These are phyloP conservation scores for Pseudogymnoascus sp. DNA, from an alignment of 2,329 filamentous ascomycete species.

Conservation along the genomic window DNA sequence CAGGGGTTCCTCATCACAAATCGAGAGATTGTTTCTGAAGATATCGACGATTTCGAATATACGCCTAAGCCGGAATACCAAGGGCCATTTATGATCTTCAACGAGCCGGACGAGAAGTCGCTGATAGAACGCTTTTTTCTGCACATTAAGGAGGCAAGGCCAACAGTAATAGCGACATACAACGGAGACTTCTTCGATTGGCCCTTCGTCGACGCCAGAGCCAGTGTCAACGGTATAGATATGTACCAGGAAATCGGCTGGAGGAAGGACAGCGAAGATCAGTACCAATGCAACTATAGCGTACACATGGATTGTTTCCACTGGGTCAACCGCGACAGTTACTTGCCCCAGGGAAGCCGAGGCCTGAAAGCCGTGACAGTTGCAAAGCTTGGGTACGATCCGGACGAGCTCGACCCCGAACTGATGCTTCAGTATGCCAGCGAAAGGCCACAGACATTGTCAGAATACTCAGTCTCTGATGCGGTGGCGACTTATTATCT, in stretches of 20 bases:
- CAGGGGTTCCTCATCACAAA: slow-evolving; percentile 98
- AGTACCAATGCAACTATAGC: slow-evolving; percentile 93
- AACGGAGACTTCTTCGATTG: slow-evolving; percentile 99
- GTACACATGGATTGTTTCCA: slow-evolving; percentile 99
- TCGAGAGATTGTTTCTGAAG: slow-evolving; percentile 92
- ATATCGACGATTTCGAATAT: slow-evolving; percentile 97
- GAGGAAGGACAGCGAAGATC: slow-evolving; percentile 88
- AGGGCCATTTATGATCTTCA: slow-evolving; percentile 95
- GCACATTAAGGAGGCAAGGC: slow-evolving; percentile 88
- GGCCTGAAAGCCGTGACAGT: slow-evolving; percentile 96
- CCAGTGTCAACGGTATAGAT: slow-evolving; percentile 90
- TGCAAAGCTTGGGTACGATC: slow-evolving; percentile 95
- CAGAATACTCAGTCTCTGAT: slow-evolving; percentile 98
- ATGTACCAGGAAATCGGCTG: slow-evolving; percentile 99
- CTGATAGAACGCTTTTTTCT: slow-evolving; percentile 87
- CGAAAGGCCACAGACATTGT: slow-evolving; percentile 86
- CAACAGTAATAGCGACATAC: slow-evolving; percentile 98
- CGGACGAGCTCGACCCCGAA: slow-evolving; percentile 94
- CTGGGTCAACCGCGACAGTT: slow-evolving; percentile 98
- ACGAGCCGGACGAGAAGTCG: slow-evolving; percentile 87
- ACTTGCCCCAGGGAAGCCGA: slow-evolving; percentile 92
- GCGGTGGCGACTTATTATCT: slow-evolving; percentile 97
- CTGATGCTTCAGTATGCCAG: slow-evolving; percentile 89
- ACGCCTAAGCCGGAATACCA: slow-evolving; percentile 95
- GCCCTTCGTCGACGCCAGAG: slow-evolving; percentile 92